Conservation (phyloP, 23 red algal species). For the Gracilaria caudata region DNA sequence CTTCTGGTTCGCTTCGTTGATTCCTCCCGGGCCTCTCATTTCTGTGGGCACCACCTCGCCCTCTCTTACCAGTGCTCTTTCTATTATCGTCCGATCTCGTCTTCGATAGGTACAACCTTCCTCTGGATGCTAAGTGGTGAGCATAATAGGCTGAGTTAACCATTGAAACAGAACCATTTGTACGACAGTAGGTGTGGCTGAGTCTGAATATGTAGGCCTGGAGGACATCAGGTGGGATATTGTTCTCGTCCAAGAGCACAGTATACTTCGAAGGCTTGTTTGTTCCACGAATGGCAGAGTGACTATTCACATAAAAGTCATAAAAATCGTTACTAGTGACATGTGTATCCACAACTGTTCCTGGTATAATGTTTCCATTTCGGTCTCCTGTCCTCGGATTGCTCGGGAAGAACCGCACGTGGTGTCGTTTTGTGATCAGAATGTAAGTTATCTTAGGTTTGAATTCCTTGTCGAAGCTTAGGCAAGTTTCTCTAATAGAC, state of each 20-base stretch:
- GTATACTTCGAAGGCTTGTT: slow-evolving; percentile 53
- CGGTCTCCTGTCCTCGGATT: neutral
- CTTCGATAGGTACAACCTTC: slow-evolving; percentile 31
- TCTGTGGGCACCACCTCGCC: neutral
- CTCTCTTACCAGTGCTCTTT: neutral
- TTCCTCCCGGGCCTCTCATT: neutral
- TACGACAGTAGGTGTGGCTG: slow-evolving; percentile 37
- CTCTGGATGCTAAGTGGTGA: slow-evolving; percentile 51
- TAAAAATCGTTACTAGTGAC: slow-evolving; percentile 36
- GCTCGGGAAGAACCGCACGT: slow-evolving; percentile 45
- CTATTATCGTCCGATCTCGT: neutral
- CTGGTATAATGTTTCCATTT: slow-evolving; percentile 48
- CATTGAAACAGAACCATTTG: slow-evolving; percentile 48
- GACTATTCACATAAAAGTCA: slow-evolving; percentile 68
- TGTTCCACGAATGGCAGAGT: slow-evolving; percentile 52
- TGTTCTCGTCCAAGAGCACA: slow-evolving; percentile 62
- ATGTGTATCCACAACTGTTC: slow-evolving; percentile 43
- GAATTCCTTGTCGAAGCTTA: neutral
- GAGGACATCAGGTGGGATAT: slow-evolving; percentile 36
- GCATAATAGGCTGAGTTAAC: slow-evolving; percentile 54
- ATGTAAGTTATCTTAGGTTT: slow-evolving; percentile 62
- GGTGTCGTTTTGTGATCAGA: slow-evolving; percentile 63
- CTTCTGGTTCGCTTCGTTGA: neutral
- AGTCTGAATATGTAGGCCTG: slow-evolving; percentile 53
- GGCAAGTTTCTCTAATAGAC: slow-evolving; percentile 17